Conservation (phyloP, 345 rosid species). For the Ceriops decandra region DNA sequence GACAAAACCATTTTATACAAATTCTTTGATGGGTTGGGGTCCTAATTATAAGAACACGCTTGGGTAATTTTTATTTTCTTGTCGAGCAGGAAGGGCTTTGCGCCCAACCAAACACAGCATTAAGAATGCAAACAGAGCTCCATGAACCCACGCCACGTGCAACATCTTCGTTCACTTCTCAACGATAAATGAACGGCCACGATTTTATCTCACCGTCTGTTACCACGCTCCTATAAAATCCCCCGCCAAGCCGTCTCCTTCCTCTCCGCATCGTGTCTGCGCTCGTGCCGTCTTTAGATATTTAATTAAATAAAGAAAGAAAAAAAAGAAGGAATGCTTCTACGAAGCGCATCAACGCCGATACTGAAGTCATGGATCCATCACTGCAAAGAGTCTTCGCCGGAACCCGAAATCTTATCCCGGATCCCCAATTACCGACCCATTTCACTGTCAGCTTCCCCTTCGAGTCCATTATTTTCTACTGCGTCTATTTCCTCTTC, state of each 20-base stretch:
- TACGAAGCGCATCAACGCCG: conserved; percentile 78
- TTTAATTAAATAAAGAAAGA: not conserved
- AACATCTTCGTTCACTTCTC: not conserved
- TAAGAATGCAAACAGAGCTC: too few species aligned
- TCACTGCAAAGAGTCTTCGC: conserved; percentile 41
- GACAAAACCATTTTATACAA: too few species aligned
- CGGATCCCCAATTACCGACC: conserved; percentile 29
- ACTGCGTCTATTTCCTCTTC: not conserved
- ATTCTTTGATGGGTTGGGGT: too few species aligned
- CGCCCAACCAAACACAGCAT: not conserved
- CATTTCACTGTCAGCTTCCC: conserved; percentile 33
- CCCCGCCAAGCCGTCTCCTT: not conserved
- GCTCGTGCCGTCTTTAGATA: not conserved
- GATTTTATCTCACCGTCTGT: not conserved
- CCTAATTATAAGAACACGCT: too few species aligned
- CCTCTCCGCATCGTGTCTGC: not conserved
- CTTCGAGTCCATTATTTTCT: conserved; percentile 1
- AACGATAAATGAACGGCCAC: not conserved
- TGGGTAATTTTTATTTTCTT: too few species aligned
- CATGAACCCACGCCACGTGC: not conserved
- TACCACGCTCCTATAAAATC: not conserved
- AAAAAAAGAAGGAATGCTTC: conserved; percentile 39
- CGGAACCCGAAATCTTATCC: conserved; percentile 40
- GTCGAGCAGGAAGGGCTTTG: too few species aligned
- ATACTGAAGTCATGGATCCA: conserved; percentile 53